Evolutionary conservation across 2,329 filamentous ascomycete species (phyloP).

Genomic region (Ophiosphaerella herpotricha): DNA sequence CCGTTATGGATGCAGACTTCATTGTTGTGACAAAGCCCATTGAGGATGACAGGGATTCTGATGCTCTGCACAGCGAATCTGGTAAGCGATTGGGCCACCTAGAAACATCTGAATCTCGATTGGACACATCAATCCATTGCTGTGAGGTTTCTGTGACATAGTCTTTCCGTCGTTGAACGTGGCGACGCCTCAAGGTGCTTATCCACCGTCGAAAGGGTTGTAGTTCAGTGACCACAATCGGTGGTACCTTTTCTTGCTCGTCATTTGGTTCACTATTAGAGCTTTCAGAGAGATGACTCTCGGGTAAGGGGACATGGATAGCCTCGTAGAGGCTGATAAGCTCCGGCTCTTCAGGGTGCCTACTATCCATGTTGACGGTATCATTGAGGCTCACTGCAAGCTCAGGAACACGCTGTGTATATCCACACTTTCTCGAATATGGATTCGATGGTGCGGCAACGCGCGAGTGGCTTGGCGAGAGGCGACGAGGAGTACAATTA

Average conservation of each 20-base stretch:
- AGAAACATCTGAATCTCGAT: conserved; percentile 13
- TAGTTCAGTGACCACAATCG: conserved; percentile 5
- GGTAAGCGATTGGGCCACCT: conserved; percentile 9
- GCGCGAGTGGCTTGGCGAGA: conserved; percentile 18
- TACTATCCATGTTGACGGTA: conserved; percentile 17
- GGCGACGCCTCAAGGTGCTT: conserved; percentile 67
- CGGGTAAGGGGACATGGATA: conserved; percentile 35
- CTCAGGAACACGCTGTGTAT: conserved; percentile 5
- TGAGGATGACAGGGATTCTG: conserved; percentile 70
- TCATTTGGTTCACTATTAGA: conserved; percentile 12
- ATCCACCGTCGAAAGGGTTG: conserved; percentile 74
- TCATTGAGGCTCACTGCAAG: conserved; percentile 11
- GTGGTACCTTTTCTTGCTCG: conserved; percentile 1
- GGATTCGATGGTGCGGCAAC: conserved; percentile 14
- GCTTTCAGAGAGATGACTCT: conserved; percentile 26
- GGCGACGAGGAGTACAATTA: conserved; percentile 21
- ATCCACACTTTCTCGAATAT: conserved; percentile 12
- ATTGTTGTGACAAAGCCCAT: conserved; percentile 79
- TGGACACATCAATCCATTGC: conserved; percentile 40
- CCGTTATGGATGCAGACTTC: conserved; percentile 79
- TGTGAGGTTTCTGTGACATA: conserved; percentile 40
- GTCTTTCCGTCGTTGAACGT: conserved; percentile 43
- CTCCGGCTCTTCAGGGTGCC: conserved; percentile 21
- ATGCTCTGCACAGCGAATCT: conserved; percentile 45
- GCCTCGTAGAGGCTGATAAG: conserved; percentile 38